Evolutionary conservation across 768 basidiomycete species (phyloP), one percentile per base, ranked within the genome.

Genomic region (Calocybe cyanea): DNA sequence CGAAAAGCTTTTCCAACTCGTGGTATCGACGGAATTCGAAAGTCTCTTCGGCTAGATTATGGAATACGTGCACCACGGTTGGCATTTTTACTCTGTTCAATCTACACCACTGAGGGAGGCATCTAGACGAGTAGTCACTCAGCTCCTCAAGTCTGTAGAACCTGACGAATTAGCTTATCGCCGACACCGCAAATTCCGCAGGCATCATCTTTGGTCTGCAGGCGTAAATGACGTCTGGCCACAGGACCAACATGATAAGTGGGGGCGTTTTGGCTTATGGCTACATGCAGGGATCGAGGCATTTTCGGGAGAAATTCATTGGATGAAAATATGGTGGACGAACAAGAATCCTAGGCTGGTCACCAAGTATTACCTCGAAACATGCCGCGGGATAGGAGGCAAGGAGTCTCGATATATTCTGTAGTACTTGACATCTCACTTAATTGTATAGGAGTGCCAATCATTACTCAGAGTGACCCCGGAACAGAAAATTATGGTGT

Each of bases 241-340:
- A n/a, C 11, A 62, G 11, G 70, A 77, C 42, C 75, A 77, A 49
- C 71, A 77, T 50, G 70, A 77, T 46, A 77, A 77, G 38, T 75
- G 67, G 68, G 54, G 58, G 13, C 49, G 55, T 3, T 74, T 67
- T 55, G 69, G 70, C 0, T 58, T 76, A 0, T 56, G 50, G 45
- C 31, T 46, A 15, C 45, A 46, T 20, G 17, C 38, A 18, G 45
- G n/a, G 2, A 7, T 62, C 5, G 66, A 69, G 18, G 60, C 63
- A 0, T 63, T 50, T 25, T 30, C 55, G 25, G 63, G 67, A 0
- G 28, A 35, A 0, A 50, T 66, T 7, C 41, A 49, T 6, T 69
- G 63, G 64, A n/a, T 64, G 3, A 57, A 59, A 21, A 53, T 65
- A 0, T 69, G 64, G 66, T 65, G 63, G 56, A 63, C 61, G 0